Conservation (phyloP, 2,329 filamentous ascomycete genomes). For the Pseudopithomyces maydicus region DNA sequence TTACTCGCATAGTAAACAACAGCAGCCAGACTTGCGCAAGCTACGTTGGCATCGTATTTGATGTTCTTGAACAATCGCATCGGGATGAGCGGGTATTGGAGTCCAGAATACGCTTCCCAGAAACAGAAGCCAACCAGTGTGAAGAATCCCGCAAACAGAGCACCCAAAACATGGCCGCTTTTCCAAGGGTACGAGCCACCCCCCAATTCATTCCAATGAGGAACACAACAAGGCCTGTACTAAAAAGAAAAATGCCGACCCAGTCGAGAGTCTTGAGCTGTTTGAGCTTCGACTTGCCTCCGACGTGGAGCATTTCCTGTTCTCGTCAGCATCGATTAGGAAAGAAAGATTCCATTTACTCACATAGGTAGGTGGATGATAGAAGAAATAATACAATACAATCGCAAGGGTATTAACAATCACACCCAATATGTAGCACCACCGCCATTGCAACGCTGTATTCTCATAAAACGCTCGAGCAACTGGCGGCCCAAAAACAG, state of each 20-base stretch:
- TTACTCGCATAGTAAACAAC: conserved; percentile 14
- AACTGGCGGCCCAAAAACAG: conserved; percentile 37
- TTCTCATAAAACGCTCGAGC: conserved; percentile 36
- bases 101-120: conserved; percentile 33
- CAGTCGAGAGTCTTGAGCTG: conserved; percentile 51
- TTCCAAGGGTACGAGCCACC: conserved; percentile 44
- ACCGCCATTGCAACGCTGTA: conserved; percentile 38
- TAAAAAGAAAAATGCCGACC: conserved; percentile 54
- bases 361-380: conserved; percentile 41
- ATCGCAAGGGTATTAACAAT: conserved; percentile 37
- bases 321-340: conserved; percentile 1
- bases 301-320: conserved; percentile 40
- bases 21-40: background rate
- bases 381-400: conserved; percentile 42
- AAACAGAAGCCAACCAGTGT: conserved; percentile 38
- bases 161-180: conserved; percentile 40
- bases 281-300: conserved; percentile 40
- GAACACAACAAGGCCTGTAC: conserved; percentile 51
- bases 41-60: conserved; percentile 1
- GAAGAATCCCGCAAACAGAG: conserved; percentile 38
- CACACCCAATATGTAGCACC: conserved; percentile 36
- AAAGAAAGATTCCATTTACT: conserved; percentile 5
- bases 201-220: conserved; percentile 55
- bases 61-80: conserved; percentile 19
- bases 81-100: conserved; percentile 39